Percentiles rank a stretch among this genome's conserved stretches.
Evolutionary conservation across 768 basidiomycete species (phyloP).

Genomic region (Nevesoporus exiguus): DNA sequence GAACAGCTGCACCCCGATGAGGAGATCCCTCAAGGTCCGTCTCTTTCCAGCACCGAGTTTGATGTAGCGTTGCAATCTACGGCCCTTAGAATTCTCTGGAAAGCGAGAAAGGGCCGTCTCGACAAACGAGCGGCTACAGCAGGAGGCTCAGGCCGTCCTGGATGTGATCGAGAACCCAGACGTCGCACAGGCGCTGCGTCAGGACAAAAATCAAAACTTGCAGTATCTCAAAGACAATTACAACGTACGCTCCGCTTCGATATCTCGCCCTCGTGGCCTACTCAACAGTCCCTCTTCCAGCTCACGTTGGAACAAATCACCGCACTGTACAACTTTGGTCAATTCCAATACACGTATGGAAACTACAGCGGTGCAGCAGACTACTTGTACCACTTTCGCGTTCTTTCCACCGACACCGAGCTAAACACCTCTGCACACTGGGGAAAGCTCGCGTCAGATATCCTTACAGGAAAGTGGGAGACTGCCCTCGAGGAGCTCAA

Average conservation of each 20-base stretch:
- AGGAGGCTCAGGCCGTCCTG: constrained; percentile 88
- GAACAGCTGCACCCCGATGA: constrained; percentile 73
- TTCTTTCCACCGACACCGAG: constrained; percentile 89
- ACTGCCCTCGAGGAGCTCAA: constrained; percentile 94
- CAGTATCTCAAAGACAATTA: constrained; percentile 93
- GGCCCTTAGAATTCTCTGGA: constrained; percentile 67
- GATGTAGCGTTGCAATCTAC: neutral
- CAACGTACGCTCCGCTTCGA: constrained; percentile 50
- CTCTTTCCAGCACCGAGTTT: neutral
- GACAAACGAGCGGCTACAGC: constrained; percentile 79
- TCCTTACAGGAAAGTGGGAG: constrained; percentile 93
- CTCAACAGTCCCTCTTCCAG: constrained; percentile 39
- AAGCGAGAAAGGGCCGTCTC: constrained; percentile 81
- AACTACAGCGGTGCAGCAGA: constrained; percentile 96
- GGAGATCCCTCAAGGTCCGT: constrained; percentile 63
- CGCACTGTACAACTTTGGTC: constrained; percentile 94
- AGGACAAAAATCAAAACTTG: constrained; percentile 96
- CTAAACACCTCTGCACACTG: constrained; percentile 96
- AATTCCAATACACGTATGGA: constrained; percentile 98
- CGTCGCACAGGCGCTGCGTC: constrained; percentile 88
- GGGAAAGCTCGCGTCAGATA: constrained; percentile 97
- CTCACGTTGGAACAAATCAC: constrained; percentile 94
- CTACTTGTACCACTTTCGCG: constrained; percentile 98
- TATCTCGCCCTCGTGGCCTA: neutral
- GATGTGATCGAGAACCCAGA: constrained; percentile 97